These are phyloP conservation scores for Nakazawaea holstii DNA, from an alignment of 805 yeast species.

Conservation along the genomic window DNA sequence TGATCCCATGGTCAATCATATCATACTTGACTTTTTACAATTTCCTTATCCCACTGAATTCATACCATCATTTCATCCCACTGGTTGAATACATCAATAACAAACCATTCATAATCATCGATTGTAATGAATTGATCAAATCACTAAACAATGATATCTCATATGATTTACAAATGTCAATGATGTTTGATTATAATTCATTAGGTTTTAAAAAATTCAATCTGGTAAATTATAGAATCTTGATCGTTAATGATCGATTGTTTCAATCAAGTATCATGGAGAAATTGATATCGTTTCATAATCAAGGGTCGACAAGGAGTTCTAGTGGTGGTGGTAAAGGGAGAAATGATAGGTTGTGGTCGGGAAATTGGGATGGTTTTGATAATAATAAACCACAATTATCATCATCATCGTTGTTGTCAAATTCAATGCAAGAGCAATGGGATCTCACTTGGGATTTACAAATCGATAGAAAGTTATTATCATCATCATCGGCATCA, in stretches of 20 bases:
- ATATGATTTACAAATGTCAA: neutral
- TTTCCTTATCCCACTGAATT: constrained; percentile 1
- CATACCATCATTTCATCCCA: neutral
- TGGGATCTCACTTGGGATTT: constrained; percentile 1
- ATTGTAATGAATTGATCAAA: neutral
- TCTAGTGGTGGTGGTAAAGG: neutral
- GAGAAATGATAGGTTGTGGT: neutral
- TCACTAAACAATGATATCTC: neutral
- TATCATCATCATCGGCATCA: neutral
- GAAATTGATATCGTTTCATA: neutral
- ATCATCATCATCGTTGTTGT: no score
- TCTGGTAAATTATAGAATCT: neutral
- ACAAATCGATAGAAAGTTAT: neutral
- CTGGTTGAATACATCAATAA: neutral
- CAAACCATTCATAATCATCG: constrained; percentile 5
- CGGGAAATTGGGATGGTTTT: neutral
- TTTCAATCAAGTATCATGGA: neutral
- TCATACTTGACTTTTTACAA: constrained; percentile 5
- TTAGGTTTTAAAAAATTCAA: constrained; percentile 1
- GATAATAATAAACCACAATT: neutral
- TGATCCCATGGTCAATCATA: constrained; percentile 6
- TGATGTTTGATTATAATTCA: neutral
- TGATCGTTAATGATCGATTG: neutral
- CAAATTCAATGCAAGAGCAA: no score
- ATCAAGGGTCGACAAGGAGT: neutral